phyloP scores from a whole-genome alignment of 441 rosid genomes.

The Dalechampia spathulata region DNA sequence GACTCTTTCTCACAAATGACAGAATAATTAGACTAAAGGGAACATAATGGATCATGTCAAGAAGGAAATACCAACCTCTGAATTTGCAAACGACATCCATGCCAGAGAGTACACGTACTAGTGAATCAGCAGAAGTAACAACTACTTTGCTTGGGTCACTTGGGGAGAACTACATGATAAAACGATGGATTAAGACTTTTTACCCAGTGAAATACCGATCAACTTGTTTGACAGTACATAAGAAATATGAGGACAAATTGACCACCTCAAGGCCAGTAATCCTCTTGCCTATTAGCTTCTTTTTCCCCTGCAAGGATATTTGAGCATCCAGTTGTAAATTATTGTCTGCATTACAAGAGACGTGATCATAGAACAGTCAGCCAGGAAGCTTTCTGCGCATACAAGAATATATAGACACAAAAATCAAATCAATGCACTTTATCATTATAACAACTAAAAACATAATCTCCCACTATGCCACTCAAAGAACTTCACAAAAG shows the following conservation, averaged over 20 bases:
- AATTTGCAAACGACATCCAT: conserved; percentile 64
- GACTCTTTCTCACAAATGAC: not conserved
- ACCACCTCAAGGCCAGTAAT: conserved; percentile 82
- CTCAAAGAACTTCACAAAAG: not conserved
- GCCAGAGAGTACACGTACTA: conserved; percentile 70
- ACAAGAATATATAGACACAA: not conserved
- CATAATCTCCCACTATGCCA: not conserved
- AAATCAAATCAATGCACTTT: not conserved
- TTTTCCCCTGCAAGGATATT: conserved; percentile 59
- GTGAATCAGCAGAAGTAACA: conserved; percentile 88
- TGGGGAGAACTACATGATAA: conserved; percentile 52
- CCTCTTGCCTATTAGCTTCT: conserved; percentile 67
- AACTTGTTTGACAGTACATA: not conserved
- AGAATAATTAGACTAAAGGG: not conserved
- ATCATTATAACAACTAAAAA: not conserved
- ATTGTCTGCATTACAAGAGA: conserved; percentile 39
- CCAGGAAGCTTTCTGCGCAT: not conserved
- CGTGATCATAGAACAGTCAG: conserved; percentile 1
- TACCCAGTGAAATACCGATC: not conserved
- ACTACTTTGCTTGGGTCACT: conserved; percentile 69
- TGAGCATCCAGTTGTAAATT: conserved; percentile 70
- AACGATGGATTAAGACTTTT: conserved; percentile 14
- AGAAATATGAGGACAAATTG: conserved; percentile 7
- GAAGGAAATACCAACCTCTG: conserved; percentile 40
- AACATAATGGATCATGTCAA: conserved; percentile 1